Conservation (phyloP, 129 eudicot genomes). For the Smallanthus sonchifolius region DNA sequence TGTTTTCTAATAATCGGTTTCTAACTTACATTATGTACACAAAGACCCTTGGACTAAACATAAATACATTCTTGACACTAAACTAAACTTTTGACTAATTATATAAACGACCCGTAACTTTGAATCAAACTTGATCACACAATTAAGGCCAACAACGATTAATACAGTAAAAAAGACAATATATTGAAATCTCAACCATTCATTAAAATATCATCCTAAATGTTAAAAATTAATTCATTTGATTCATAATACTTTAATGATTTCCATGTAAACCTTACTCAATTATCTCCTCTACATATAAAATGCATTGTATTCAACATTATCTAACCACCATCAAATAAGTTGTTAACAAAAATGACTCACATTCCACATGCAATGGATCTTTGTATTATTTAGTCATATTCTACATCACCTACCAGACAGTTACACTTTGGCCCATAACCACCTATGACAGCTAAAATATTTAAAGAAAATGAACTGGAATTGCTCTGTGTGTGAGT, state of each 20-base stretch:
- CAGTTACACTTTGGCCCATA: constrained; percentile 19
- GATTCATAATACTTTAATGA: background rate
- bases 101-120: too few species aligned
- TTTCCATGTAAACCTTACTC: too few species aligned
- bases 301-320: background rate
- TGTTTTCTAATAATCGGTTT: too few species aligned
- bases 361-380: constrained; percentile 14
- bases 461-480: constrained; percentile 20
- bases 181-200: background rate
- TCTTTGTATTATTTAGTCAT: background rate
- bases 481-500: background rate
- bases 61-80: too few species aligned
- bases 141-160: background rate
- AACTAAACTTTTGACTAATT: too few species aligned
- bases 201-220: background rate
- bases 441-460: constrained; percentile 30
- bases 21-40: too few species aligned
- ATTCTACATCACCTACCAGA: background rate
- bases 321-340: background rate
- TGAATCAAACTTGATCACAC: too few species aligned
- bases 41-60: too few species aligned
- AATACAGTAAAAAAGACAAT: background rate
- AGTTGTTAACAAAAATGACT: background rate
- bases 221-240: background rate
- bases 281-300: background rate